Evolutionary conservation across 805 yeast genomes (phyloP), one percentile per base, ranked within the genome.

Genomic region (Cyberlindnera euphorbiae): DNA sequence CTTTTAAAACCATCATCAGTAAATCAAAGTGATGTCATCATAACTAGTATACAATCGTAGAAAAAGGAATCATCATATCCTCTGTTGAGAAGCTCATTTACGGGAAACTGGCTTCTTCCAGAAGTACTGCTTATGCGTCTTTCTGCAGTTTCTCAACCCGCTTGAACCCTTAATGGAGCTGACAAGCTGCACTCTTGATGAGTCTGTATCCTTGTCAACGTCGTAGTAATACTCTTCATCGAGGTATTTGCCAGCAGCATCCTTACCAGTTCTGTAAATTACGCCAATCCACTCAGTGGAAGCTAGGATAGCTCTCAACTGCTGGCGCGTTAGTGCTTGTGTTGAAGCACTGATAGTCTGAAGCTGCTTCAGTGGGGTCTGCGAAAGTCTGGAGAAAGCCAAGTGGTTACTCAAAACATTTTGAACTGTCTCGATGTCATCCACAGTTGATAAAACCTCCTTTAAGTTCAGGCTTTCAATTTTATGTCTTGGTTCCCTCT

Each of bases 191-290:
- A 76, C 78, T 55, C 98, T 78, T 32, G 77, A 77, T 18, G 55
- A 52, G 53, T 90, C 95, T 25, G 62, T 56, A 59, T 93, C 98
- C 30, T 78, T 72, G 47, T 88, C 97, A 4, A 88, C 79, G 39
- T 80, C 77, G 55, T 93, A 93, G 59, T 88, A 93, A 55, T 86
- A 93, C 57, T 93, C 97, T 57, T 87, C 95, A 47, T 90, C 97
- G 44, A 93, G 67, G 4, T 84, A 85, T 58, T 88, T 87, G 9
- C 97, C 98, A 3, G 96, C 94, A 3, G 97, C 97, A 60, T 93
- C 98, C 58, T 88, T 89, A 32, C 97, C 97, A 40, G 73, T 70
- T 59, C 97, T 81, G 52, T 77, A 75, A 42, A 93, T 89, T 9
- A 83, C 82, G n/a, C 97, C 97, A 40, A 90, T 72, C 51, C 90